Evolutionary conservation across 2,329 filamentous ascomycete genomes (phyloP).

Genomic region (Stemphylium lycopersici): DNA sequence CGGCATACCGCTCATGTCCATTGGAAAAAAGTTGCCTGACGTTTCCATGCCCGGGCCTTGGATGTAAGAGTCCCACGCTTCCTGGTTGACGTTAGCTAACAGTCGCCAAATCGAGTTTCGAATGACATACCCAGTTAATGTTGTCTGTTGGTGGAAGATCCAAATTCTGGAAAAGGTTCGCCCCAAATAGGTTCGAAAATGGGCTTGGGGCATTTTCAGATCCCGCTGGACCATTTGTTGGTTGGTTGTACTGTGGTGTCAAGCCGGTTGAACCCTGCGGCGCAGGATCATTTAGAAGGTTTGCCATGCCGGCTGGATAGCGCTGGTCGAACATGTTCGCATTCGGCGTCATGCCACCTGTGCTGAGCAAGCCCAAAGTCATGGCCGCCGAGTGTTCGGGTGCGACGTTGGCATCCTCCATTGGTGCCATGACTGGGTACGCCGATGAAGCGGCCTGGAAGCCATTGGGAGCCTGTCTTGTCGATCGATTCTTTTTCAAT

Average conservation of each 20-base stretch:
- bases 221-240: slow-evolving; percentile 31
- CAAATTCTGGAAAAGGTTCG: slow-evolving; percentile 57
- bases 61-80: slow-evolving; percentile 73
- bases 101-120: neutral
- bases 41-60: slow-evolving; percentile 61
- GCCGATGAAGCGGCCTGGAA: slow-evolving; percentile 39
- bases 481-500: slow-evolving; percentile 62
- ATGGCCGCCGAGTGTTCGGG: slow-evolving; percentile 71
- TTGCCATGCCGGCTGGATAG: slow-evolving; percentile 48
- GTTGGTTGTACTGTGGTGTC: slow-evolving; percentile 45
- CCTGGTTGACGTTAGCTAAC: slow-evolving; percentile 35
- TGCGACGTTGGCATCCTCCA: slow-evolving; percentile 62
- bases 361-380: slow-evolving; percentile 72
- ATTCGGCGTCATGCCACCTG: slow-evolving; percentile 64
- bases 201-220: slow-evolving; percentile 56
- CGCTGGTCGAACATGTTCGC: slow-evolving; percentile 50
- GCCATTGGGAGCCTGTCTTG: slow-evolving; percentile 34
- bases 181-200: slow-evolving; percentile 62
- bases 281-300: slow-evolving; percentile 45
- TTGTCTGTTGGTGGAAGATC: slow-evolving; percentile 59
- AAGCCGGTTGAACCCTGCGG: slow-evolving; percentile 39
- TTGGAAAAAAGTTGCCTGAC: slow-evolving; percentile 52
- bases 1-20: slow-evolving; percentile 47
- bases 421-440: slow-evolving; percentile 38
- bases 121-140: slow-evolving; percentile 65